phyloP scores from a whole-genome alignment of 2,329 filamentous ascomycete species.

The Aspergillus fischeri region DNA sequence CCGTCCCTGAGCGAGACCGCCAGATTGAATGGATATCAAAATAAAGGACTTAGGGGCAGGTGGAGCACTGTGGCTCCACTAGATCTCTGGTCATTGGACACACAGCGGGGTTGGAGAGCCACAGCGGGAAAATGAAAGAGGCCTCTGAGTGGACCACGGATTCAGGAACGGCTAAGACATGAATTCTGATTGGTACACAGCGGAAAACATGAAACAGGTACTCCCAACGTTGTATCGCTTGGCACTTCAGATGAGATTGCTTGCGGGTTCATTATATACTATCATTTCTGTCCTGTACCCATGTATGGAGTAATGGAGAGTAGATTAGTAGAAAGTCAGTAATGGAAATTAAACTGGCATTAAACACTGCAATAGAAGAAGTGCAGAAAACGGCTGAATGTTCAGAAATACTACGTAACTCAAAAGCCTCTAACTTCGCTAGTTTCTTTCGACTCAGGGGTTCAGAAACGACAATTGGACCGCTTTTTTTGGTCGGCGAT shows the following conservation, averaged over 20 bases:
- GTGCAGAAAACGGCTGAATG: too few relatives aligned
- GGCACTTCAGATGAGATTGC: neutral
- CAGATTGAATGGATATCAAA: neutral
- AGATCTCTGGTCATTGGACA: conserved; percentile 6
- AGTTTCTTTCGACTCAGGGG: neutral
- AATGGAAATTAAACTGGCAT: too few relatives aligned
- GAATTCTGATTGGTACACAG: conserved; percentile 3
- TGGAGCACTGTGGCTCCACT: neutral
- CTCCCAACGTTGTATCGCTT: conserved; percentile 16
- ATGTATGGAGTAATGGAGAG: too few relatives aligned
- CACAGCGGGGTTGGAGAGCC: conserved; percentile 7
- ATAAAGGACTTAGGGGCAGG: conserved; percentile 16
- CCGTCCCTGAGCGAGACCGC: neutral
- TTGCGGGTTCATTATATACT: neutral
- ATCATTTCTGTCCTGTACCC: neutral
- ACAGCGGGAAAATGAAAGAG: conserved; percentile 11
- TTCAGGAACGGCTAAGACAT: conserved; percentile 14
- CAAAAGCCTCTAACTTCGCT: neutral
- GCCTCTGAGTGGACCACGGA: conserved; percentile 8
- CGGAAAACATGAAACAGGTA: conserved; percentile 14
- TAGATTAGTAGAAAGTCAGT: too few relatives aligned
- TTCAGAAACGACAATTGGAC: neutral
- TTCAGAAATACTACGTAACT: too few relatives aligned
- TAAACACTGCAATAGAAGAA: too few relatives aligned
- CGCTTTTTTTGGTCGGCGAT: neutral